Base-by-base conservation (phyloP, 495 filamentous ascomycete species). In the Xylaria nigripes region DNA sequence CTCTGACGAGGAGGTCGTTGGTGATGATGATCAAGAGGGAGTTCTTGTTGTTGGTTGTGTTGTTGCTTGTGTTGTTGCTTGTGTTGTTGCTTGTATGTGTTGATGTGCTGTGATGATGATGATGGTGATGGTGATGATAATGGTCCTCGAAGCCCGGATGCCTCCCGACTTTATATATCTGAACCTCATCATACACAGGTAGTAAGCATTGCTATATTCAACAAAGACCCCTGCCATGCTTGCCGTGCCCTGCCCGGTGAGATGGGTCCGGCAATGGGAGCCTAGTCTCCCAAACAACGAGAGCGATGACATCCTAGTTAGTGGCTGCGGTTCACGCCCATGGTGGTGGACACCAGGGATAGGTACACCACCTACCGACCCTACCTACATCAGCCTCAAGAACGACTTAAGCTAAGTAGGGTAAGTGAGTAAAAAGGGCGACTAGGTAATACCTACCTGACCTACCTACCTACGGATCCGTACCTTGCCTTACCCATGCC, bases 351-450 rank as follows among this genome's bases (percentile, higher is more conserved):
- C 15, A 36, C 32, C 6, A 36, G 15, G 32, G 15, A 12, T 36
- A n/a, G n/a, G n/a, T n/a, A n/a, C n/a, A n/a, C n/a, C n/a, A n/a
- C n/a, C n/a, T n/a, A n/a, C n/a, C n/a, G n/a, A n/a, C n/a, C n/a
- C n/a, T n/a, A n/a, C n/a, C n/a, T n/a, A n/a, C 54, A 57, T 57
- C 47, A 57, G 54, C 54, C 54, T 57, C 54, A 45, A 51, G 0
- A 7, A 46, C 47, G 15, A 36, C 25, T 27, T 18, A 55, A 50
- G 34, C 45, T 44, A 44, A 30, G 21, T 22, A 19, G 50, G 7
- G 51, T 27, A 32, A 30, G 22, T 42, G 47, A 12, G 32, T 36
- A 36, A 36, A 2, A 36, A 36, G n/a, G n/a, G n/a, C n/a, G n/a
- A n/a, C n/a, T n/a, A n/a, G n/a, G n/a, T n/a, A n/a, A n/a, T n/a